Evolutionary conservation across 345 rosid genomes (phyloP), one percentile per base, ranked within the genome.

Genomic region (Sonneratia alba): DNA sequence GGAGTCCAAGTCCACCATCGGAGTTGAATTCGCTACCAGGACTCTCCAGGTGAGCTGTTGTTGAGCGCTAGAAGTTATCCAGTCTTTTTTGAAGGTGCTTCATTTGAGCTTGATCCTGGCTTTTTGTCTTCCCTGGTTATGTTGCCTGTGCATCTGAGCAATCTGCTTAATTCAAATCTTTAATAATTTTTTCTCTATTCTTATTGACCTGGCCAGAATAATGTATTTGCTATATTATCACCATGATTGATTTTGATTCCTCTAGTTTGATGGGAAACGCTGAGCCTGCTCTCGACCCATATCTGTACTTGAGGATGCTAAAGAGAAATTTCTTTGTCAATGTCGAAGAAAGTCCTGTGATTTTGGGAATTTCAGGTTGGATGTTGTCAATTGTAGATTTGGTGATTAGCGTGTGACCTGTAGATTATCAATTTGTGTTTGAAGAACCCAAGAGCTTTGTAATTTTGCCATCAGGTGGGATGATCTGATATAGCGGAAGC

Each of bases 1-100:
- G 78, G 85, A 82, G 56, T 82, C 85, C 45, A 82, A 82, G 73
- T 82, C 85, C 61, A 82, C 85, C 22, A 82, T 82, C 71, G 85
- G 85, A 27, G 85, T 82, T 56, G 85, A 82, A 67, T 82, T 82
- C 66, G 85, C 85, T 42, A 79, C 85, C n/a, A 59, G 85, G 67
- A 82, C 85, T 67, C 80, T 82, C 37, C 85, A 82, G 82, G 85
- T 68, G 63, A 67, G 22, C 47, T 42, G 34, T 36, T 57, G 7
- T 5, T 59, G 27, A 59, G 13, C 34, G 73, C 27, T 7, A 24
- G 13, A 21, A 47, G 65, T 66, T 6, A 27, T 66, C 37, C 62
- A 7, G 2, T 65, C 43, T 10, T 36, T 42, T 42, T 9, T 64
- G 19, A 65, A 38, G 66, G 27, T 42, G 66, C 47, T 62, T 59